Percentiles rank a stretch among this genome's conserved stretches.
Conservation (phyloP, 139 green algal species). For the Coccomyxa sp. region DNA sequence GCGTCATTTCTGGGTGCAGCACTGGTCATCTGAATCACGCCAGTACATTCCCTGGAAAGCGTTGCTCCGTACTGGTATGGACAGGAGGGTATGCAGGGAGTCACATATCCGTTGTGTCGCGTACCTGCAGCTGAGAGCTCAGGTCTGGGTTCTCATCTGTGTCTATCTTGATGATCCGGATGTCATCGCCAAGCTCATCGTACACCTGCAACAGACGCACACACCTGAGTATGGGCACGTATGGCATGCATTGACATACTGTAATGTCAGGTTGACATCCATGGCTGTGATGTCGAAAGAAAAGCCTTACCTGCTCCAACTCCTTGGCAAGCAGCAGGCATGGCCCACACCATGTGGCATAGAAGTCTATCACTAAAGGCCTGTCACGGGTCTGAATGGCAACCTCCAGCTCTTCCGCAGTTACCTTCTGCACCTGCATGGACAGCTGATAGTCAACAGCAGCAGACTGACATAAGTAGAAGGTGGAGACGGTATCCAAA, state of each 20-base stretch:
- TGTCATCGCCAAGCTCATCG: slow-evolving; percentile 56
- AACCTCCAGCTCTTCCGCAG: slow-evolving; percentile 76
- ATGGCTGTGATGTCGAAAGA: not conserved
- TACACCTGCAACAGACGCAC: slow-evolving; percentile 46
- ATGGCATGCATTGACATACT: not conserved
- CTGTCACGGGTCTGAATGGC: slow-evolving; percentile 62
- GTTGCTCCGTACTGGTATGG: not conserved
- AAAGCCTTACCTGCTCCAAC: slow-evolving; percentile 54
- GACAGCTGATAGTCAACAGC: too few species aligned
- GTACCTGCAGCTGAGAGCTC: slow-evolving; percentile 54
- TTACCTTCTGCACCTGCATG: slow-evolving; percentile 74
- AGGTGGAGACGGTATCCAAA: too few species aligned
- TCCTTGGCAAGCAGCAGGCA: slow-evolving; percentile 73
- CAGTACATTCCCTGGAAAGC: not conserved
- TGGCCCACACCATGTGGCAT: slow-evolving; percentile 82
- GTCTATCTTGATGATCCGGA: slow-evolving; percentile 91
- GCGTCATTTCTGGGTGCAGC: not conserved
- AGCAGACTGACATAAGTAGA: too few species aligned
- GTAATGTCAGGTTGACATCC: not conserved
- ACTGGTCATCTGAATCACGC: not conserved
- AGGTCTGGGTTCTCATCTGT: slow-evolving; percentile 89
- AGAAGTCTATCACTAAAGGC: slow-evolving; percentile 93
- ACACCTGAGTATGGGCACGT: not conserved
- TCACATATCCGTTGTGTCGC: not conserved
- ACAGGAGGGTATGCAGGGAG: not conserved